Conservation (phyloP, 2,329 filamentous ascomycete species). For the Aspergillus udagawae region DNA sequence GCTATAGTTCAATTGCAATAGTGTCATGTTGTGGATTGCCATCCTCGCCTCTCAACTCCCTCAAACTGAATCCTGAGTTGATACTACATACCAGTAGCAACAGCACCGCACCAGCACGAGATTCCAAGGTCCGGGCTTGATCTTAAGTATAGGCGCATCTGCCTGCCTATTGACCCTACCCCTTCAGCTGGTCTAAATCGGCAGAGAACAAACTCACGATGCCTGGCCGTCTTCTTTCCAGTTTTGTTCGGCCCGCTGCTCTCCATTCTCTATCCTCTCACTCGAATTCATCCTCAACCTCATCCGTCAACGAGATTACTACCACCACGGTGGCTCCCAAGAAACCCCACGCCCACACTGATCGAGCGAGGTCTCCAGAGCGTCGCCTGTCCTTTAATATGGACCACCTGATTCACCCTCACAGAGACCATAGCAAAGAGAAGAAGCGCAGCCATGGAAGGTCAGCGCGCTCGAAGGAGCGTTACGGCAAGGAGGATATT, state of each 20-base stretch:
- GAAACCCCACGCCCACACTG: slow-evolving; percentile 24
- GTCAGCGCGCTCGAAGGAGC: slow-evolving; percentile 36
- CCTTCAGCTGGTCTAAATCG: neutral
- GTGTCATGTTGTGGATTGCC: slow-evolving; percentile 20
- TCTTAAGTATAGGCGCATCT: neutral
- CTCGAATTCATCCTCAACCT: slow-evolving; percentile 35
- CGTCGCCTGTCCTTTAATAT: slow-evolving; percentile 41
- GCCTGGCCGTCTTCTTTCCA: slow-evolving; percentile 40
- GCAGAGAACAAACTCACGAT: slow-evolving; percentile 22
- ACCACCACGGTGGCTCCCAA: slow-evolving; percentile 17
- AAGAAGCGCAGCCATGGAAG: slow-evolving; percentile 38
- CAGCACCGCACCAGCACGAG: neutral
- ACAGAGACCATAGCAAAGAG: slow-evolving; percentile 39
- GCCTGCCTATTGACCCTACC: neutral
- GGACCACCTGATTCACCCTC: slow-evolving; percentile 42
- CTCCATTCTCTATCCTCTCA: slow-evolving; percentile 26
- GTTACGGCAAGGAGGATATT: slow-evolving; percentile 22
- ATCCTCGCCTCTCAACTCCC: slow-evolving; percentile 15
- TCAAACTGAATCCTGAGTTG: slow-evolving; percentile 22
- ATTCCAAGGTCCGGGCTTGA: neutral
- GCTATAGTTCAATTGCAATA: slow-evolving; percentile 1
- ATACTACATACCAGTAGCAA: neutral
- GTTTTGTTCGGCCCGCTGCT: slow-evolving; percentile 34
- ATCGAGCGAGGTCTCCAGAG: slow-evolving; percentile 34
- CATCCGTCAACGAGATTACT: slow-evolving; percentile 35